Base-by-base conservation (phyloP, 1,284 basidiomycete genomes). In the Leccinum griseonigrum region DNA sequence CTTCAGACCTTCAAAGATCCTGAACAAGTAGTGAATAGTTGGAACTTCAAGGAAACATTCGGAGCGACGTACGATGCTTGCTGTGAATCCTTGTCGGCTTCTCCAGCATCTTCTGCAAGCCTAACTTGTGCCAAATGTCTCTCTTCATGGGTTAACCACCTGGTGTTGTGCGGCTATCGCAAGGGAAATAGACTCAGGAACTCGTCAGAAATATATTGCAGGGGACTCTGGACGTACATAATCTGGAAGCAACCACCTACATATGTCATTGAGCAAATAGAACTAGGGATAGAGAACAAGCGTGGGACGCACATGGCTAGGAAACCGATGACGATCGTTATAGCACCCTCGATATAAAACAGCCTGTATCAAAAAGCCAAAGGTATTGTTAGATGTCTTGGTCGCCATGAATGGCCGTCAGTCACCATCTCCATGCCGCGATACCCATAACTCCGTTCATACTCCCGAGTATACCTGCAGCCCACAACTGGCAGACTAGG, bases 51-150 rank as follows among this genome's bases (percentile, higher is more conserved):
- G 58, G 3, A 4, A 84, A 31, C 34, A 13, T 4, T 5, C 26
- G 43, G 36, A 22, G 22, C 1, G n/a, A 76, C 83, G 56, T 68
- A 86, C 84, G 84, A 83, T 60, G 84, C 83, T 59, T 82, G 74
- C 1, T 73, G 71, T 48, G 80, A 80, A 66, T 88, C 86, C 63
- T 82, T 77, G 65, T 89, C 87, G 0, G 85, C 84, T 74, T 88
- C 87, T 5, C 88, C 88, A 22, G 84, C 85, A 69, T 92, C 90
- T 70, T 91, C 89, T 1, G 86, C 81, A 34, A 92, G 79, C 4
- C 90, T 83, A 1, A 85, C 84, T 69, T 88, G 86, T 1, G 90
- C 90, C 11, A 92, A 80, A 13, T 82, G 80, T 18, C 81, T 79
- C 67, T 92, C 87, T 8, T 78, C 77, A 0, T 77, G 73, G 16